Conservation (phyloP, 768 basidiomycete species). For the Neoboletus brunneissimus region DNA sequence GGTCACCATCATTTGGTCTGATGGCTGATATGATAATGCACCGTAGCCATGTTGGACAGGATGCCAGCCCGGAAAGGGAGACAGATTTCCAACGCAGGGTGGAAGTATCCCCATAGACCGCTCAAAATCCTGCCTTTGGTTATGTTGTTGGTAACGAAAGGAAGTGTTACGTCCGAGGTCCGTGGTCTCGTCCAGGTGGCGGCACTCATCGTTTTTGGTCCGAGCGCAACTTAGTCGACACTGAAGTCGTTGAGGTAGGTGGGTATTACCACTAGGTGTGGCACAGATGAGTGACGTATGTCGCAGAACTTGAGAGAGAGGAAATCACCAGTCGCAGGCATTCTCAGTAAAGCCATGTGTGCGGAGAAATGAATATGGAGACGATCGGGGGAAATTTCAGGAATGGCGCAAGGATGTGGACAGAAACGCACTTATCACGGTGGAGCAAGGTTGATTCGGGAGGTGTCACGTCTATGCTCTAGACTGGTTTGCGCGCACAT, state of each 20-base stretch:
- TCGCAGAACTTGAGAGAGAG: neutral
- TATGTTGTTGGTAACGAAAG: neutral
- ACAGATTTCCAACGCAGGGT: neutral
- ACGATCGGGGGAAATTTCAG: neutral
- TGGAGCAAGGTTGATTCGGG: neutral
- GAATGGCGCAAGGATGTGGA: neutral
- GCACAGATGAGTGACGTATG: neutral
- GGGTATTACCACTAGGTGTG: neutral
- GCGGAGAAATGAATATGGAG: neutral
- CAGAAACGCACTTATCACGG: too few relatives aligned
- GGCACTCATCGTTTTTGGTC: neutral
- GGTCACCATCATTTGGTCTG: neutral
- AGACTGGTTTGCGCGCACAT: neutral
- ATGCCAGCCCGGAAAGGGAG: neutral
- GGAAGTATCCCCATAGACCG: neutral
- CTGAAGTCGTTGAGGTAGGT: neutral
- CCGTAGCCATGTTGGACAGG: neutral
- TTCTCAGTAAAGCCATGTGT: neutral
- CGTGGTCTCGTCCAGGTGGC: neutral
- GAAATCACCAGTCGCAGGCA: neutral
- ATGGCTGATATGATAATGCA: neutral
- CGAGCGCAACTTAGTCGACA: neutral
- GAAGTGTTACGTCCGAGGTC: neutral
- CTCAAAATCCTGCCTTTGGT: neutral
- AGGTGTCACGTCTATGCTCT: neutral